Percentiles rank a stretch among this genome's conserved stretches.
phyloP scores from a whole-genome alignment of 805 yeast species.

The Candida insectorum region DNA sequence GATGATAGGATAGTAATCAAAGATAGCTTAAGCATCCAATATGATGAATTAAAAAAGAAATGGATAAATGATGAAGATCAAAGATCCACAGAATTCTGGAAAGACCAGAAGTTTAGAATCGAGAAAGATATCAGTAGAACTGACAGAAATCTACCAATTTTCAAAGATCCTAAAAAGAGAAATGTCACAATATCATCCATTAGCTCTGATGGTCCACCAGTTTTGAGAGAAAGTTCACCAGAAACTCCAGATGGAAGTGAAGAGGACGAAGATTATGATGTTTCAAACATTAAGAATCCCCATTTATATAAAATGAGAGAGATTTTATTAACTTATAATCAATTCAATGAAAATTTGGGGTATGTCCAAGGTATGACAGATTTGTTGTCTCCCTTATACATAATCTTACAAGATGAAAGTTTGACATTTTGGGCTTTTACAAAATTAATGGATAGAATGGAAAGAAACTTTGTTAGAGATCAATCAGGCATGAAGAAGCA shows the following conservation, averaged over 20 bases:
- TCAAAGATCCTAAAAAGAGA: conserved; percentile 39
- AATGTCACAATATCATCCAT: conserved; percentile 8
- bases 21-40: conserved; percentile 55
- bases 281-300: conserved; percentile 66
- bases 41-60: conserved; percentile 61
- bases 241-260: conserved; percentile 33
- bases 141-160: conserved; percentile 73
- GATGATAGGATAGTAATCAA: conserved; percentile 63
- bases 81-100: conserved; percentile 64
- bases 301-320: conserved; percentile 71
- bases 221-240: conserved; percentile 24
- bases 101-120: conserved; percentile 84
- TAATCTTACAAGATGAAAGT: conserved; percentile 61
- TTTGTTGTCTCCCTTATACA: conserved; percentile 80
- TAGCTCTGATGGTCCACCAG: conserved; percentile 12
- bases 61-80: conserved; percentile 61
- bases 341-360: conserved; percentile 78
- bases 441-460: conserved; percentile 91
- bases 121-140: conserved; percentile 93
- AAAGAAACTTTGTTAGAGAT: conserved; percentile 85
- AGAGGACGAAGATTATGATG: conserved; percentile 51
- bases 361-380: conserved; percentile 99
- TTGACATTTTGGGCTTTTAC: conserved; percentile 86
- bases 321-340: conserved; percentile 82
- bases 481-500: conserved; percentile 92